Conservation (phyloP, 140 eudicot genomes). For the Oenanthe javanica region DNA sequence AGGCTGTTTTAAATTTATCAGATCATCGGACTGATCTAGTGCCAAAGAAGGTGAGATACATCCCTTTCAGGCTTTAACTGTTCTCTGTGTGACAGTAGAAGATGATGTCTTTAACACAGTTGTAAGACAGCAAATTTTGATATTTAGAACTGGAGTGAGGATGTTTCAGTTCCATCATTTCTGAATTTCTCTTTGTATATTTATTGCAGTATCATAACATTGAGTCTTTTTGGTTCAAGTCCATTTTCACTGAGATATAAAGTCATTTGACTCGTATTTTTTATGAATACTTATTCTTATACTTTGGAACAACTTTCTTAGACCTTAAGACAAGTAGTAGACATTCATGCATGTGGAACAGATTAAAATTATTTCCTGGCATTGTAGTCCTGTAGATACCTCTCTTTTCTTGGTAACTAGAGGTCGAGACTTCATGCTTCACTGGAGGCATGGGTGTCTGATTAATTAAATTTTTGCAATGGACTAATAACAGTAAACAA, state of each 20-base stretch:
- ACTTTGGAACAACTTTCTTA: background rate
- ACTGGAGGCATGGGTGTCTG: background rate
- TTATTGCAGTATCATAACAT: background rate
- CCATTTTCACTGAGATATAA: background rate
- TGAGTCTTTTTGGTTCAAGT: background rate
- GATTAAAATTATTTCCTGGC: background rate
- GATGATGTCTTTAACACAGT: background rate
- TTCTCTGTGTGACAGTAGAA: background rate
- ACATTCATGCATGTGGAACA: background rate
- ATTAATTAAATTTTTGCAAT: background rate
- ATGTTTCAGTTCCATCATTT: background rate
- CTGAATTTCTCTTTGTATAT: background rate
- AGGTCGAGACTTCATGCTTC: background rate
- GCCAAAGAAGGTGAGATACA: conserved; percentile 49
- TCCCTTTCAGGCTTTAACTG: background rate
- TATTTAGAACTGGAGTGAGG: background rate
- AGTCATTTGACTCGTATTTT: background rate
- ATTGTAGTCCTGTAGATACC: background rate
- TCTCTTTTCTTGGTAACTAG: background rate
- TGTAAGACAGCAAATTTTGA: background rate
- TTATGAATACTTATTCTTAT: background rate
- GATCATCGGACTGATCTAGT: conserved; percentile 41
- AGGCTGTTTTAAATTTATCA: conserved; percentile 28
- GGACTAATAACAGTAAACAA: background rate
- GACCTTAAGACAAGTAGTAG: background rate